A percentile compares a stretch with the other conserved stretches of the same genome.
These are phyloP conservation scores for Gaeumannomyces sp. DNA, from an alignment of 2,329 filamentous ascomycete genomes.

Conservation along the genomic window DNA sequence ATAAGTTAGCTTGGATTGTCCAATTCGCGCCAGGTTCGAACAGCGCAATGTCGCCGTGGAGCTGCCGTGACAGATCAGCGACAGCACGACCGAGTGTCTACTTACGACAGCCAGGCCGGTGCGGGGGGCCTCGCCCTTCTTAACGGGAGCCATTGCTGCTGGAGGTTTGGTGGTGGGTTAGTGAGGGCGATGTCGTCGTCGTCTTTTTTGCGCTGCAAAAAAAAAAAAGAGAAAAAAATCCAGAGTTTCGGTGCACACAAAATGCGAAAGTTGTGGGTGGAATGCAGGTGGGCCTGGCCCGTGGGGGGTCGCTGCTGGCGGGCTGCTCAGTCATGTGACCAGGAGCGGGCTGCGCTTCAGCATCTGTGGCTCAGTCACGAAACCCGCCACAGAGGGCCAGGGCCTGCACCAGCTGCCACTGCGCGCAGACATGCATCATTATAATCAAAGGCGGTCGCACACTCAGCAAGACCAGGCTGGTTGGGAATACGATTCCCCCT, in stretches of 20 bases:
- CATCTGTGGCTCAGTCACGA: background rate
- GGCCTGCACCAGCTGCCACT: no score
- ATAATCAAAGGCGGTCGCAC: no score
- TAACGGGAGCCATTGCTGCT: conserved; percentile 9
- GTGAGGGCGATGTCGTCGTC: background rate
- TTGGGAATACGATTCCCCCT: no score
- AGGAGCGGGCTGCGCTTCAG: background rate
- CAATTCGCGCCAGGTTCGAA: background rate
- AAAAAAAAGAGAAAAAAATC: background rate
- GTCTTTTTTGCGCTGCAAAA: background rate
- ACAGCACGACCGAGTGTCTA: background rate
- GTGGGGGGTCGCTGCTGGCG: background rate
- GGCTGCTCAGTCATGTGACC: background rate
- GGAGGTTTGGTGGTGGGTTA: conserved; percentile 1
- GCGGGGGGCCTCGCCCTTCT: conserved; percentile 8
- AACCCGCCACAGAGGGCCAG: background rate
- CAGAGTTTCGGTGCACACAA: background rate
- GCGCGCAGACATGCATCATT: no score
- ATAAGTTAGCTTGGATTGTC: conserved; percentile 3
- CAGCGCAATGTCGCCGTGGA: background rate
- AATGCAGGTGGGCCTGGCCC: background rate
- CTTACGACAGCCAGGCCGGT: conserved; percentile 8
- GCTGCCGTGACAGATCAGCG: background rate
- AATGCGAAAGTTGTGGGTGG: background rate
- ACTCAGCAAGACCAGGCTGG: no score